These are phyloP conservation scores for Tricholoma sp. DNA, from an alignment of 768 basidiomycete species.

Conservation along the genomic window DNA sequence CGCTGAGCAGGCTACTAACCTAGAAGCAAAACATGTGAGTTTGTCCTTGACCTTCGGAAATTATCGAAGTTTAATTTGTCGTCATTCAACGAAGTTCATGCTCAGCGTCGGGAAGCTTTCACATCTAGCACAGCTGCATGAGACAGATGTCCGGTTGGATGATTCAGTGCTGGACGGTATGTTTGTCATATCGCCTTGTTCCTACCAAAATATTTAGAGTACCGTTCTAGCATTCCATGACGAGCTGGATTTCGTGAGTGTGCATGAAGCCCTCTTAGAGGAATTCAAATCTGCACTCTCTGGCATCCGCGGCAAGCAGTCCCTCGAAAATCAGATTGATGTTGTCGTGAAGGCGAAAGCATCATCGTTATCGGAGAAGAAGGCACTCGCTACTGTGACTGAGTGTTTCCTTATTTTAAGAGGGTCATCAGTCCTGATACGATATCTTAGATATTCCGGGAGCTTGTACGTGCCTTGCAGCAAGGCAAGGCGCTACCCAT, in stretches of 20 bases:
- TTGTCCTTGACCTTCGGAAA: slow-evolving; percentile 9
- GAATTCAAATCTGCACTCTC: slow-evolving; percentile 52
- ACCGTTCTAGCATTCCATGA: slow-evolving; percentile 68
- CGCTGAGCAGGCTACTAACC: slow-evolving; percentile 46
- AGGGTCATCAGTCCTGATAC: slow-evolving; percentile 19
- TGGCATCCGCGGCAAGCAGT: slow-evolving; percentile 50
- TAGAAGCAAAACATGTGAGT: slow-evolving; percentile 76
- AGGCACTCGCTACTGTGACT: slow-evolving; percentile 49
- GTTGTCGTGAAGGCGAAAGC: slow-evolving; percentile 54
- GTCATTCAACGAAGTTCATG: slow-evolving; percentile 55
- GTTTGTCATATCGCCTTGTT: slow-evolving; percentile 7
- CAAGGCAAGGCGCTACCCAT: slow-evolving; percentile 69
- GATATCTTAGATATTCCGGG: slow-evolving; percentile 53
- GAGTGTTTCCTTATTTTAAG: not conserved
- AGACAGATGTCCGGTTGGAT: slow-evolving; percentile 39
- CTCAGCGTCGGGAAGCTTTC: slow-evolving; percentile 88
- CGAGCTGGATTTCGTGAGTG: slow-evolving; percentile 79
- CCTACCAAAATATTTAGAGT: slow-evolving; percentile 3
- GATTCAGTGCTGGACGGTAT: slow-evolving; percentile 54
- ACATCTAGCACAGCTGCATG: slow-evolving; percentile 74
- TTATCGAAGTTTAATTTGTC: not conserved
- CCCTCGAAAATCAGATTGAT: slow-evolving; percentile 65
- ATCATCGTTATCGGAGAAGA: slow-evolving; percentile 36
- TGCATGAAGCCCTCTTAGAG: slow-evolving; percentile 65
- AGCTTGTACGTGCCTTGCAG: slow-evolving; percentile 60